Evolutionary conservation across 2,329 filamentous ascomycete species (phyloP).

Genomic region (Exophiala mesophila): DNA sequence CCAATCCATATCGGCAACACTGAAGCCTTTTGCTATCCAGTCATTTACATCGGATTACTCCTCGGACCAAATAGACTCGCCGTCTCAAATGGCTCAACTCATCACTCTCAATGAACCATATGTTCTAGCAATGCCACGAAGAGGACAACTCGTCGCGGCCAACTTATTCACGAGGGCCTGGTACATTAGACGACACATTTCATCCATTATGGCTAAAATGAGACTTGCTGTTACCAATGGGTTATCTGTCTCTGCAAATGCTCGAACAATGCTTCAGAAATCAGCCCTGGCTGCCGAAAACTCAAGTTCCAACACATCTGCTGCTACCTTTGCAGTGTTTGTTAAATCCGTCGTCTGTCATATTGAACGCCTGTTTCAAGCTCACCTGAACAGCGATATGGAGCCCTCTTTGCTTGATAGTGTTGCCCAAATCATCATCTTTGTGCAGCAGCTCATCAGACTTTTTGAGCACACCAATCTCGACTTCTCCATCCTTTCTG

Average conservation of each 20-base stretch:
- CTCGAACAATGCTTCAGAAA: conserved; percentile 13
- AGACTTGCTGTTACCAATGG: conserved; percentile 1
- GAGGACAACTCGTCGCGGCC: background rate
- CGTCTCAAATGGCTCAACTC: background rate
- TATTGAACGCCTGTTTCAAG: background rate
- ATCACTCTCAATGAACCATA: background rate
- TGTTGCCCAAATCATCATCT: conserved; percentile 32
- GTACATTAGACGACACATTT: conserved; percentile 10
- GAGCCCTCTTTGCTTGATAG: conserved; percentile 4
- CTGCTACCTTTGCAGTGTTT: conserved; percentile 5
- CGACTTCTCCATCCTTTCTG: conserved; percentile 51
- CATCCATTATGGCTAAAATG: conserved; percentile 5
- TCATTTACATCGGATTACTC: background rate
- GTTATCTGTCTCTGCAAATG: conserved; percentile 5
- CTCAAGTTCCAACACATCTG: background rate
- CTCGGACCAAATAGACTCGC: no score
- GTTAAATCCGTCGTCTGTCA: background rate
- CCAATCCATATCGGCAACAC: background rate
- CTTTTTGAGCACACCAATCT: conserved; percentile 40
- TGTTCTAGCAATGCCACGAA: background rate
- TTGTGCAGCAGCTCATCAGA: conserved; percentile 48
- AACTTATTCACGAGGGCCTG: conserved; percentile 3
- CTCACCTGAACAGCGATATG: background rate
- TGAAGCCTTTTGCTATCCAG: background rate
- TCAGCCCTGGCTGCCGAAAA: conserved; percentile 2